Evolutionary conservation across 352 stramenopile species (phyloP), one percentile per base, ranked within the genome.

Genomic region (Phytopythium vexans): DNA sequence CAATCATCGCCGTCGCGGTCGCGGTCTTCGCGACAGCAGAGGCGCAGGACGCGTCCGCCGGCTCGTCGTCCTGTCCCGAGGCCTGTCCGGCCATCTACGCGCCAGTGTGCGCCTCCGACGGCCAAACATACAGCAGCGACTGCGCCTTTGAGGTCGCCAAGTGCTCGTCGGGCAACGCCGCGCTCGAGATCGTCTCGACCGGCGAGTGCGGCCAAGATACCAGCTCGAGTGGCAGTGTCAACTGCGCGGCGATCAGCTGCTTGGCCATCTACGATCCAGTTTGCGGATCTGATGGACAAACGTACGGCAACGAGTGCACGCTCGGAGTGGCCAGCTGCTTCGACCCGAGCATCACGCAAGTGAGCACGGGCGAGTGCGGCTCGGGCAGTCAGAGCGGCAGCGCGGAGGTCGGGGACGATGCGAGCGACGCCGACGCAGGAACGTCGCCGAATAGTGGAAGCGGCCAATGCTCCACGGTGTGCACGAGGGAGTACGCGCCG

Each of bases 31-130:
- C 15, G 35, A 16, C 27, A 50, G 60, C 44, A 44, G 54, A 3
- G 60, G 50, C 41, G 66, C 60, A 34, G 47, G 12, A 52, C 49
- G 31, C n/a, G 12, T n/a, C n/a, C n/a, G n/a, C n/a, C n/a, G n/a
- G n/a, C n/a, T 9, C 35, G 54, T 36, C 15, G 54, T 52, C 57
- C 10, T 72, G 64, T 16, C 38, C 55, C 32, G 53, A 52, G 21
- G 21, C 14, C 9, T 79, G 70, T 40, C 44, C 62, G 8, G 54
- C 41, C 8, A 46, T 65, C 33, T 69, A 67, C 48, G 38, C 53
- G n/a, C 74, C 75, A 5, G 70, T 89, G 8, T 89, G 78, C 45
- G 75, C 56, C 14, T 84, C 78, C 8, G 64, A 87, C 51, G 70
- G 72, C 32, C 32, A 65, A 15, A 87, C 78, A 6, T 89, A 86